A percentile compares a stretch with the other conserved stretches of the same genome.
These are phyloP conservation scores for Nicotiana noctiflora DNA, from an alignment of 257 asterid genomes.

Conservation along the genomic window DNA sequence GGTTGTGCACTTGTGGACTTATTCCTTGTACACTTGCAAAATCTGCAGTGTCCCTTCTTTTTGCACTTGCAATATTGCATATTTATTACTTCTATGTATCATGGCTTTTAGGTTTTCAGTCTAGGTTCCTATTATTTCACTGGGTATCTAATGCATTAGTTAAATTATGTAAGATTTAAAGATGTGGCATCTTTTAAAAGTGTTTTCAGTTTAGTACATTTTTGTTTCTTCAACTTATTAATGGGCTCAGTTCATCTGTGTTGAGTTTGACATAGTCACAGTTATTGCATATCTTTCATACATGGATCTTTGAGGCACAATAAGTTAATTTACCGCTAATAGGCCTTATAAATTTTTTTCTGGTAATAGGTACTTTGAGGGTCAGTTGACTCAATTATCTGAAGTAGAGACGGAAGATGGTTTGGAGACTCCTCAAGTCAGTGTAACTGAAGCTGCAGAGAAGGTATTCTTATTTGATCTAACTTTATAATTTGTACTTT, in stretches of 20 bases:
- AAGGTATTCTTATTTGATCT: constrained; percentile 38
- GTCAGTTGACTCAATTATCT: constrained; percentile 60
- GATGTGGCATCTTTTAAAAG: background rate
- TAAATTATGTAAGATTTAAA: background rate
- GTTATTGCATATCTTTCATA: background rate
- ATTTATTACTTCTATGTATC: background rate
- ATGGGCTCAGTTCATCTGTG: background rate
- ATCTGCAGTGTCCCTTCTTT: background rate
- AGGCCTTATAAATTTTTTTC: no score
- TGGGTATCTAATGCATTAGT: background rate
- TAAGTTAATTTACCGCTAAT: constrained; percentile 10
- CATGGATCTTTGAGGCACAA: background rate
- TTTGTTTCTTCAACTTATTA: background rate
- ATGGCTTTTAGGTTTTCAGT: background rate
- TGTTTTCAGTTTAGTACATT: background rate
- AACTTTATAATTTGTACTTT: background rate
- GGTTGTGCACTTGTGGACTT: background rate
- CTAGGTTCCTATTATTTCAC: background rate
- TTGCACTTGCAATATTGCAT: background rate
- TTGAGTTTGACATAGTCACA: background rate
- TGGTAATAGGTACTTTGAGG: constrained; percentile 69
- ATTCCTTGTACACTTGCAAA: background rate
- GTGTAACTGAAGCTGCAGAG: constrained; percentile 75
- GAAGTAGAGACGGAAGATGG: constrained; percentile 61
- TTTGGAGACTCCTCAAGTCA: constrained; percentile 37